These are phyloP conservation scores for Penicillium silybi DNA, from an alignment of 495 filamentous ascomycete genomes.

Conservation along the genomic window DNA sequence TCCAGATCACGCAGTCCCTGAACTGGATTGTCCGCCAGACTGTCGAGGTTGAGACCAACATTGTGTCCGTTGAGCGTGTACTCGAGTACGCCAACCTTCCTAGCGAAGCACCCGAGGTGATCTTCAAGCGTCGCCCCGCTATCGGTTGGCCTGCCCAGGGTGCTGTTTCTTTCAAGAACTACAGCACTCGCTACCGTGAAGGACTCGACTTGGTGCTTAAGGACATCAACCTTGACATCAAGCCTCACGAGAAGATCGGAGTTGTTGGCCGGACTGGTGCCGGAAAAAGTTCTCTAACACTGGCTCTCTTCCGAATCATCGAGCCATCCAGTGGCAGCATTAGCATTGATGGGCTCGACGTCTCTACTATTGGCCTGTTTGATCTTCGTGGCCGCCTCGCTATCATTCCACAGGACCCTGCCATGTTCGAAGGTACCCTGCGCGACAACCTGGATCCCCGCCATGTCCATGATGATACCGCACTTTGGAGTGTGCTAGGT, in stretches of 20 bases:
- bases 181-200: slow-evolving; percentile 86
- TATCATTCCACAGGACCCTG: slow-evolving; percentile 98
- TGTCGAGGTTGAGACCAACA: slow-evolving; percentile 98
- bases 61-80: slow-evolving; percentile 96
- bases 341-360: slow-evolving; percentile 83
- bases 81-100: slow-evolving; percentile 93
- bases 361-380: slow-evolving; percentile 82
- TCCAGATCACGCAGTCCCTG: slow-evolving; percentile 96
- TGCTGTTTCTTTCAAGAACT: slow-evolving; percentile 86
- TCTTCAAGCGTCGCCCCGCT: slow-evolving; percentile 79
- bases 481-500: slow-evolving; percentile 96
- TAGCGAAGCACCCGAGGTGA: slow-evolving; percentile 92
- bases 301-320: slow-evolving; percentile 94
- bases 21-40: slow-evolving; percentile 99
- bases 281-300: slow-evolving; percentile 91
- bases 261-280: slow-evolving; percentile 96
- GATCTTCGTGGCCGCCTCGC: slow-evolving; percentile 88
- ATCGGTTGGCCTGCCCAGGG: slow-evolving; percentile 91
- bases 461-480: slow-evolving; percentile 93
- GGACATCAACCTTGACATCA: slow-evolving; percentile 85
- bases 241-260: slow-evolving; percentile 95
- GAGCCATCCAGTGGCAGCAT: slow-evolving; percentile 78
- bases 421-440: slow-evolving; percentile 93
- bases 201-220: slow-evolving; percentile 90
- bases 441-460: slow-evolving; percentile 95